Evolutionary conservation across 2,329 filamentous ascomycete genomes (phyloP), one percentile per base, ranked within the genome.

Genomic region (Alternaria consortialis): DNA sequence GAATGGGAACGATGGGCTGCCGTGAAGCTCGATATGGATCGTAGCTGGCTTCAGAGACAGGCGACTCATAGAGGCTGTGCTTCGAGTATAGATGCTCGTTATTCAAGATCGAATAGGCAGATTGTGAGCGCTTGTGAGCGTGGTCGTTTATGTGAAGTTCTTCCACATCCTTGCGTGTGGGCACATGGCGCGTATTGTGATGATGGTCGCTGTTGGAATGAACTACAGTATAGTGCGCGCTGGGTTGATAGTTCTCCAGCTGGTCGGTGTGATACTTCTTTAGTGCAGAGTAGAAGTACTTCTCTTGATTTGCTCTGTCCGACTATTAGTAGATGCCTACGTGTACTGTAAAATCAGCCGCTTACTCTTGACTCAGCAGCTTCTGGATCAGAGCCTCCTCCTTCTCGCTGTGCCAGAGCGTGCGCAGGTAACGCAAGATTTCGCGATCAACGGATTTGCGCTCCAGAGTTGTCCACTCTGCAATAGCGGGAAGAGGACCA

Each of bases 201-300:
- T 97, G 94, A 70, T 96, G 95, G 73, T 98, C 94, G 78, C 93
- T 97, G 57, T 90, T 86, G 1, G 94, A 97, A 74, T 95, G 91
- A n/a, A 87, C 87, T 56, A 97, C 77, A 34, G 76, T 74, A 61
- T 81, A 82, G 54, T 81, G 82, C 23, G 91, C 87, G 31, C 89
- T 88, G 60, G 90, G 90, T 56, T 84, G 81, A 74, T 95, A 98
- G 73, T 97, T 92, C 75, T 98, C 94, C 2, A 97, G 80, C 68
- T 95, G 90, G 64, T 92, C 89, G 65, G 97, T 89, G 44, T 92
- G 87, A 76, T 97, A 96, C 76, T 90, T 91, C 66, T 90, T 81
- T 7, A 99, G 85, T 20, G 96, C 86, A 79, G 89, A 91, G 78
- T 98, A 99, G 78, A 98, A 97, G 67, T 94, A 86, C 74, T 97